Evolutionary conservation across 192 early-diverging fungal genomes (phyloP).

Genomic region (Linnemannia elongata): DNA sequence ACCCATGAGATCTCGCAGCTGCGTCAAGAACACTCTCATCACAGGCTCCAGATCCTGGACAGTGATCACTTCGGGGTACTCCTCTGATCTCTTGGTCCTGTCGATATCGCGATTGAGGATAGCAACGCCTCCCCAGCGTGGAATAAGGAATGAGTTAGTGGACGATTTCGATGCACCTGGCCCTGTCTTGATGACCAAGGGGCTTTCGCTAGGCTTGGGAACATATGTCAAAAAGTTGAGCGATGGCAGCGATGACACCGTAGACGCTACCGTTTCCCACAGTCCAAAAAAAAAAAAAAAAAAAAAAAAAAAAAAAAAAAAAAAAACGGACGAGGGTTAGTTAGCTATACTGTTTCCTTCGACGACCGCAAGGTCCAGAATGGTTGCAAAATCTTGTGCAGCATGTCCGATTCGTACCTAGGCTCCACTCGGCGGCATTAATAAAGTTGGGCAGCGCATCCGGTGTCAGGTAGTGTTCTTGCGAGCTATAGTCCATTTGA

Average conservation of each 20-base stretch:
- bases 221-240: slow-evolving; percentile 94
- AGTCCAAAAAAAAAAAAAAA: not conserved
- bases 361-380: not conserved
- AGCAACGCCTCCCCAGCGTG: slow-evolving; percentile 95
- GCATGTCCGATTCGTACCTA: slow-evolving; percentile 64
- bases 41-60: slow-evolving; percentile 73
- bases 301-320: not conserved
- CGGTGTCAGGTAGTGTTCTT: slow-evolving; percentile 72
- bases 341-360: not conserved
- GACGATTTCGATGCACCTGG: slow-evolving; percentile 57
- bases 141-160: slow-evolving; percentile 90
- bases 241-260: slow-evolving; percentile 82
- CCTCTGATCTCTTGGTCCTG: not conserved
- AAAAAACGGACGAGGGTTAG: not conserved
- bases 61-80: slow-evolving; percentile 46
- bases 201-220: slow-evolving; percentile 74
- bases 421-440: slow-evolving; percentile 97
- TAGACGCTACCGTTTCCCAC: slow-evolving; percentile 73
- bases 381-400: no score
- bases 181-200: slow-evolving; percentile 75
- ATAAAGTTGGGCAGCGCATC: slow-evolving; percentile 90
- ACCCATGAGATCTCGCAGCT: slow-evolving; percentile 88
- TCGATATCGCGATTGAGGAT: slow-evolving; percentile 74
- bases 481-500: slow-evolving; percentile 41
- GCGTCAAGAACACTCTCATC: slow-evolving; percentile 85